Evolutionary conservation across 257 asterid genomes (phyloP).

Genomic region (Pogostemon cablin): DNA sequence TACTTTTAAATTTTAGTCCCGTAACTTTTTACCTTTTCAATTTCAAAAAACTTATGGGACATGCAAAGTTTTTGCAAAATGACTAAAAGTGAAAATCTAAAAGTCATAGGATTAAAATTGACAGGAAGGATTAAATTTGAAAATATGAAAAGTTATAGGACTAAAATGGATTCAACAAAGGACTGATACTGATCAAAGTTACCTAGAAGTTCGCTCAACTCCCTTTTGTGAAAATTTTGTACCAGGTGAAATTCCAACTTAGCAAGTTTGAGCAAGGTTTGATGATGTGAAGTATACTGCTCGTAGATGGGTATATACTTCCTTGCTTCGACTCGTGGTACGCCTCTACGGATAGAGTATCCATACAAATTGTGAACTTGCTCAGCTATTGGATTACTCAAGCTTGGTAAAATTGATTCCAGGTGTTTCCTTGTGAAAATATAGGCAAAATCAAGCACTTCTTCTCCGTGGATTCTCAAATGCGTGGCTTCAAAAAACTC

Average conservation of each 20-base stretch:
- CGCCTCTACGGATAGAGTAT: conserved; percentile 29
- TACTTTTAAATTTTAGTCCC: no score
- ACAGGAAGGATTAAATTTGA: no score
- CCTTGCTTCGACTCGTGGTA: conserved; percentile 34
- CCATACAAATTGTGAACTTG: conserved; percentile 28
- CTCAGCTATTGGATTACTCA: conserved; percentile 11
- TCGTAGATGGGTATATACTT: conserved; percentile 33
- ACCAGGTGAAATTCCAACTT: conserved; percentile 36
- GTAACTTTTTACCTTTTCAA: no score
- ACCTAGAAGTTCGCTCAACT: conserved; percentile 39
- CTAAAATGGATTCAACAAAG: no score
- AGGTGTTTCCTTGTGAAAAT: conserved; percentile 23
- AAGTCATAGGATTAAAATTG: no score
- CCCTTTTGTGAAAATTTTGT: conserved; percentile 35
- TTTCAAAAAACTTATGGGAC: no score
- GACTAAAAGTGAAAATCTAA: no score
- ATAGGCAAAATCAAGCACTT: conserved; percentile 37
- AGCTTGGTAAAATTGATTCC: conserved; percentile 28
- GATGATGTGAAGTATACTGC: conserved; percentile 22
- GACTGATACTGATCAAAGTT: not conserved
- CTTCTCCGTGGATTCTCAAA: conserved; percentile 43
- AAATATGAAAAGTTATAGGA: no score
- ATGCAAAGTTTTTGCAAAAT: no score
- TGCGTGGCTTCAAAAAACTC: conserved; percentile 46
- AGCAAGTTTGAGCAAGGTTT: conserved; percentile 32